phyloP scores from a whole-genome alignment of 2,329 filamentous ascomycete genomes.

The Sclerotinia trifoliorum region DNA sequence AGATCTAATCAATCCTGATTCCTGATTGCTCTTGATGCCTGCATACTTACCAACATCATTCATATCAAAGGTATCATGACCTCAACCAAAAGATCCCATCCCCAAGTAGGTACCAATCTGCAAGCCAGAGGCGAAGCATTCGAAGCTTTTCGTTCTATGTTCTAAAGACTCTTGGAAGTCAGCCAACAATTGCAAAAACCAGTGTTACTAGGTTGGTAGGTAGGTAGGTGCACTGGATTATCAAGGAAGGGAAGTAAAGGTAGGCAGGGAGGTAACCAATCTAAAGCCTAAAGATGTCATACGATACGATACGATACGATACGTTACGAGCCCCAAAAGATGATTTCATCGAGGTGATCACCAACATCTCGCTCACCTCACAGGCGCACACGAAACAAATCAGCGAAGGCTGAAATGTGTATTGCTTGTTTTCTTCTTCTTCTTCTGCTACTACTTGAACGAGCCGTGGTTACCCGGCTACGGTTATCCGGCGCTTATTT shows the following conservation, averaged over 20 bases:
- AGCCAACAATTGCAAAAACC: not conserved
- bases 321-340: not conserved
- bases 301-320: not conserved
- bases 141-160: not conserved
- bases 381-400: not conserved
- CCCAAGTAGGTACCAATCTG: slow-evolving; percentile 6
- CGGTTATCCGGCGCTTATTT: slow-evolving; percentile 1
- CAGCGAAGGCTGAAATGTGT: not conserved
- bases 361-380: not conserved
- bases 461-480: not conserved
- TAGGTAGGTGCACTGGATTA: not conserved
- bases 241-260: not conserved
- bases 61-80: not conserved
- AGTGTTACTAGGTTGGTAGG: not conserved
- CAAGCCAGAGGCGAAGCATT: slow-evolving; percentile 14
- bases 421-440: not conserved
- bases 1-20: not conserved
- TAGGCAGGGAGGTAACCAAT: no score
- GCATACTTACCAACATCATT: not conserved
- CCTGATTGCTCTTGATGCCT: not conserved
- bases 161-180: not conserved
- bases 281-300: no score
- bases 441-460: not conserved
- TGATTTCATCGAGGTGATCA: not conserved
- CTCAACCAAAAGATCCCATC: not conserved